Conservation (phyloP, 495 filamentous ascomycete species). For the Penicillium crystallinum region DNA sequence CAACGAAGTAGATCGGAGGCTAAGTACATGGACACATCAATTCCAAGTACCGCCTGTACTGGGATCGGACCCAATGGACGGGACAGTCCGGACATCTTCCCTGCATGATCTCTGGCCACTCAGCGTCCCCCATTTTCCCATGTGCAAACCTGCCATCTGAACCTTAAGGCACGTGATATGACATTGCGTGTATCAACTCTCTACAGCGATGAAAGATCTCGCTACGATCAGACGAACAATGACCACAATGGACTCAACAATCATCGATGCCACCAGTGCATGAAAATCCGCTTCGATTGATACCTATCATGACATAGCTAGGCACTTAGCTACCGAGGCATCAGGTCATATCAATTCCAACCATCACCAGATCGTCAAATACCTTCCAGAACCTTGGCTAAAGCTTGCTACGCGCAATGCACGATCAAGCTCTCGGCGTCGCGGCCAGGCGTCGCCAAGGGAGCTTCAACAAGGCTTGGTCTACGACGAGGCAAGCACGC, state of each 20-base stretch:
- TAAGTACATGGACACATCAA: no score
- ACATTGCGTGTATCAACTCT: no score
- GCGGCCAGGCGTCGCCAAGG: constrained; percentile 8
- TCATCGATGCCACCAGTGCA: neutral
- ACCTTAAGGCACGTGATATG: neutral
- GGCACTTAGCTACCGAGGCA: no score
- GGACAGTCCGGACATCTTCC: neutral
- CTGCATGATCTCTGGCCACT: constrained; percentile 6
- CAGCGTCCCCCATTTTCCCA: neutral
- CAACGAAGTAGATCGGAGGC: no score
- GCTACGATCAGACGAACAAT: no score
- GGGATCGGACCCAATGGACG: no score
- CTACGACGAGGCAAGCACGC: neutral
- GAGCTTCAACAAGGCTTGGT: constrained; percentile 11
- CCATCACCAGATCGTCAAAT: no score
- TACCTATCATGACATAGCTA: no score
- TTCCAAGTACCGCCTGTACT: no score
- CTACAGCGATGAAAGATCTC: no score
- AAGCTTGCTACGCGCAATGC: constrained; percentile 9
- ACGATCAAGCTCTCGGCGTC: neutral
- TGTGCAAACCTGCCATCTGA: neutral
- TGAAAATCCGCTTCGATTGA: neutral
- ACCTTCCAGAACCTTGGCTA: constrained; percentile 5
- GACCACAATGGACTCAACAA: no score
- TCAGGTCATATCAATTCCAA: neutral